Conservation (phyloP, 305 asterid species). For the Ajuga reptans region DNA sequence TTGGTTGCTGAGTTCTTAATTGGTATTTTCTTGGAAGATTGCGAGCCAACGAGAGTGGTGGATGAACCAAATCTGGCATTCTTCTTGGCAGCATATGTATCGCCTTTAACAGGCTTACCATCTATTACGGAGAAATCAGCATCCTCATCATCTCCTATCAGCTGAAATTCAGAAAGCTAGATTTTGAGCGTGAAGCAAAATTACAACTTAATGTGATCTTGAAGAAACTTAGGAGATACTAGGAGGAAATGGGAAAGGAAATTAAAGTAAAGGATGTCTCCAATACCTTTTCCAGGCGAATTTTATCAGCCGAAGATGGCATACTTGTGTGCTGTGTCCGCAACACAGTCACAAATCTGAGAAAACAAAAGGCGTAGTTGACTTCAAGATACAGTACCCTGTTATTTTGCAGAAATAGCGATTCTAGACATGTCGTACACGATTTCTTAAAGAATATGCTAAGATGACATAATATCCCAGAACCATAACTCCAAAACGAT, state of each 20-base stretch:
- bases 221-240: not conserved
- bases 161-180: slow-evolving; percentile 40
- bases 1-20: slow-evolving; percentile 24
- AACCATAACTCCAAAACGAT: not conserved
- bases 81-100: slow-evolving; percentile 23
- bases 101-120: slow-evolving; percentile 28
- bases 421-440: not conserved
- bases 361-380: slow-evolving; percentile 12
- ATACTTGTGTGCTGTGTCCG: slow-evolving; percentile 66
- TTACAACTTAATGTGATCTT: not conserved
- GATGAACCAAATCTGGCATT: slow-evolving; percentile 23
- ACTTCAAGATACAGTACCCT: slow-evolving; percentile 7
- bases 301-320: slow-evolving; percentile 66
- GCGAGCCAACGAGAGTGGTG: slow-evolving; percentile 25
- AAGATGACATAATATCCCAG: not conserved
- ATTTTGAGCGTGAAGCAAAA: not conserved
- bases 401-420: not conserved
- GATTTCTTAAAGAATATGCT: not conserved
- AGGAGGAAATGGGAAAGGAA: not conserved
- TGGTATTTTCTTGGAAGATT: slow-evolving; percentile 32
- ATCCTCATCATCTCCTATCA: slow-evolving; percentile 64
- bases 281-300: slow-evolving; percentile 73
- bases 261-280: not conserved
- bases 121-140: slow-evolving; percentile 46
- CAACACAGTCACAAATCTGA: slow-evolving; percentile 77